These are phyloP conservation scores for Pseudopyricularia javanii DNA, from an alignment of 2,329 filamentous ascomycete species.

Conservation along the genomic window DNA sequence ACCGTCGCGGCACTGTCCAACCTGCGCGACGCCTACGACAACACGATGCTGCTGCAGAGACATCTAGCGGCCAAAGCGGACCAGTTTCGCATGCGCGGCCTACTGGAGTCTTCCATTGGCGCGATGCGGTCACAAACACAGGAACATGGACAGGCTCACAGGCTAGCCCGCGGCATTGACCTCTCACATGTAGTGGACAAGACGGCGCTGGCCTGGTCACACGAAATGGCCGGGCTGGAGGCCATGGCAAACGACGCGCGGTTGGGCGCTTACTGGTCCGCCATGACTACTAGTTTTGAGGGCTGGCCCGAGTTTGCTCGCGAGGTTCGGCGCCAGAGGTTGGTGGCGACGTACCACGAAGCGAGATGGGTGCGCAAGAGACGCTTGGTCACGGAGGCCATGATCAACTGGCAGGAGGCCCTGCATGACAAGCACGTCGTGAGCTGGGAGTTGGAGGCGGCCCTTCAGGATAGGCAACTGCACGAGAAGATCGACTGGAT, in stretches of 20 bases:
- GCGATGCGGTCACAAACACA: not conserved
- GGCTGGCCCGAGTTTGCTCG: constrained; percentile 8
- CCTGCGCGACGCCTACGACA: not conserved
- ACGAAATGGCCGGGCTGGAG: not conserved
- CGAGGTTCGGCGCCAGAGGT: constrained; percentile 6
- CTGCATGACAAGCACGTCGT: not conserved
- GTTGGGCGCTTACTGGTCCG: constrained; percentile 11
- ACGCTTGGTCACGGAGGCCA: constrained; percentile 5
- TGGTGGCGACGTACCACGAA: constrained; percentile 8
- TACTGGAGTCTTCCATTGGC: not conserved
- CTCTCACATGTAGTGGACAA: not conserved
- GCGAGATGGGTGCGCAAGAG: constrained; percentile 8
- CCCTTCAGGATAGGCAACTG: constrained; percentile 4
- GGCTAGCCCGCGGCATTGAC: not conserved
- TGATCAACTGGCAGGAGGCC: constrained; percentile 6
- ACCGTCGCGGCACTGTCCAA: not conserved
- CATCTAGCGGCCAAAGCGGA: not conserved
- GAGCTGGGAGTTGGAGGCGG: constrained; percentile 4
- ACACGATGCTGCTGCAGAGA: not conserved
- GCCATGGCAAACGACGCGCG: constrained; percentile 5
- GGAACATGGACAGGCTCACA: not conserved
- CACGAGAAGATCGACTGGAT: constrained; percentile 4
- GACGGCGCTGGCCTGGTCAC: constrained; percentile 1
- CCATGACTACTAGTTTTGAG: constrained; percentile 6
- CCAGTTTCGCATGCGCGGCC: not conserved